Evolutionary conservation across 1,284 basidiomycete genomes (phyloP).

Genomic region (Cystobasidium sp.): DNA sequence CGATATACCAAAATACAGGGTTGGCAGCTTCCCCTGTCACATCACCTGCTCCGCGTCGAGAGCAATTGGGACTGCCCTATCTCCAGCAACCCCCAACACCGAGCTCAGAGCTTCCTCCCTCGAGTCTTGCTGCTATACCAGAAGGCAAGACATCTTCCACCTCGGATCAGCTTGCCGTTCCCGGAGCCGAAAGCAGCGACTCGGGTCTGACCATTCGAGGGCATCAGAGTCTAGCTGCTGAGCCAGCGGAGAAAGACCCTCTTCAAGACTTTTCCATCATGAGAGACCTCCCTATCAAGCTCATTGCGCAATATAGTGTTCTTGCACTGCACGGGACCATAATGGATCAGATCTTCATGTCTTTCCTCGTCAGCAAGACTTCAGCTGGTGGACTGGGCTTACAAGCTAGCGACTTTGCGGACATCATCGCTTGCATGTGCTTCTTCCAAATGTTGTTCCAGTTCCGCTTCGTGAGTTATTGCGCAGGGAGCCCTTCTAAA

Average conservation of each 20-base stretch:
- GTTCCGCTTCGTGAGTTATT: conserved; percentile 47
- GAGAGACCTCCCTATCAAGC: conserved; percentile 50
- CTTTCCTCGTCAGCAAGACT: conserved; percentile 24
- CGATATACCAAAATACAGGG: conserved; percentile 40
- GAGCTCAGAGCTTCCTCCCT: background rate
- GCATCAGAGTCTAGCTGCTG: background rate
- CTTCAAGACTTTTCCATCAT: conserved; percentile 44
- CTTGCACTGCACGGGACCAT: conserved; percentile 50
- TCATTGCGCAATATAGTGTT: conserved; percentile 50
- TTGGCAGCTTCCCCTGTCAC: conserved; percentile 27
- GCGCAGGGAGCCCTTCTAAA: no score
- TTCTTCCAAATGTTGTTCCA: conserved; percentile 52
- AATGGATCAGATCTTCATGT: conserved; percentile 52
- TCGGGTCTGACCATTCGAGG: background rate
- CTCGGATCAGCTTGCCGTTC: conserved; percentile 28
- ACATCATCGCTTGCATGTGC: conserved; percentile 50
- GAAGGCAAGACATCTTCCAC: conserved; percentile 32
- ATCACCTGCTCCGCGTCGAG: conserved; percentile 10
- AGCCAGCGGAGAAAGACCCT: conserved; percentile 26
- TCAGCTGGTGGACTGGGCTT: conserved; percentile 47
- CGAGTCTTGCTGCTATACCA: conserved; percentile 41
- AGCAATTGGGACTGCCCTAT: conserved; percentile 8
- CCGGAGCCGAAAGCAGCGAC: conserved; percentile 21
- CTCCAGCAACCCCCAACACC: conserved; percentile 9
- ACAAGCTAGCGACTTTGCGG: conserved; percentile 47